These are phyloP conservation scores for Nakazawaea wyomingensis DNA, from an alignment of 805 yeast species.

Conservation along the genomic window DNA sequence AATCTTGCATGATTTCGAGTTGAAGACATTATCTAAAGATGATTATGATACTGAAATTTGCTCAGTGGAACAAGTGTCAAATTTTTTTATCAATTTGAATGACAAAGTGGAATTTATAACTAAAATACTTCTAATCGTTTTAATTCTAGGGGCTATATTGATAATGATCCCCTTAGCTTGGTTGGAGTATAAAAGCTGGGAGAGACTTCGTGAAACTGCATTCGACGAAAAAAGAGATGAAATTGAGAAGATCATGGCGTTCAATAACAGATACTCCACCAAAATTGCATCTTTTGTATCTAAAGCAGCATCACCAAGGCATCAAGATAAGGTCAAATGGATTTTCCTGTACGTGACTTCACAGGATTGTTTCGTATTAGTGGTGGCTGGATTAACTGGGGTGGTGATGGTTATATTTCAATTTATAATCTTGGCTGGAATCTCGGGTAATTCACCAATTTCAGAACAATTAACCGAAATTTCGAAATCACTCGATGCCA, in stretches of 20 bases:
- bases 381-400: constrained; percentile 56
- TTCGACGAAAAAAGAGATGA: constrained; percentile 10
- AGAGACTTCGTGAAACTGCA: constrained; percentile 31
- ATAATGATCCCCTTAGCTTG: constrained; percentile 39
- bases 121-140: constrained; percentile 13
- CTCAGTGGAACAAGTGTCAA: background rate
- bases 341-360: constrained; percentile 46
- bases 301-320: constrained; percentile 3
- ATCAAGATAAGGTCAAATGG: constrained; percentile 31
- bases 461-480: background rate
- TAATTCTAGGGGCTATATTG: constrained; percentile 36
- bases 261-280: constrained; percentile 20
- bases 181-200: constrained; percentile 46
- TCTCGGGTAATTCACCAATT: background rate
- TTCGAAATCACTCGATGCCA: background rate
- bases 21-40: background rate
- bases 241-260: constrained; percentile 21
- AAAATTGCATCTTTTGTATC: constrained; percentile 18
- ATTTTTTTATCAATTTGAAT: constrained; percentile 9
- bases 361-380: constrained; percentile 40
- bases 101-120: background rate
- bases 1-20: constrained; percentile 8
- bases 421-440: constrained; percentile 33
- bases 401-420: constrained; percentile 51
- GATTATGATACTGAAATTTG: background rate